Evolutionary conservation across 2,329 filamentous ascomycete species (phyloP).

Genomic region (Neofusicoccum sp.): DNA sequence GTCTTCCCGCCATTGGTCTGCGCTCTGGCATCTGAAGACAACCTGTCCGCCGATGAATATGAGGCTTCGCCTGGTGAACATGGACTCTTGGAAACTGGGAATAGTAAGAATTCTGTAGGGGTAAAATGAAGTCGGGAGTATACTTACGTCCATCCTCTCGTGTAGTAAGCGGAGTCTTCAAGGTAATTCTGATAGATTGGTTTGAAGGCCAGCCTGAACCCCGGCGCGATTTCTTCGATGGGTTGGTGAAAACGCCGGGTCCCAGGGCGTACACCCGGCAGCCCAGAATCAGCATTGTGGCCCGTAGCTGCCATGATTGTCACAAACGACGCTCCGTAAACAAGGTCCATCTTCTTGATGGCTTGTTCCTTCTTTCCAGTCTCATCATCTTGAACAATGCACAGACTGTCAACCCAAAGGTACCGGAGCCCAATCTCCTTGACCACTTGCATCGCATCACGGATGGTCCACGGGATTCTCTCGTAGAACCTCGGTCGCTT

Average conservation of each 20-base stretch:
- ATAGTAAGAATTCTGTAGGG: too few relatives aligned
- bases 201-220: too few relatives aligned
- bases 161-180: neutral
- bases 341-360: neutral
- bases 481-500: neutral
- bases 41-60: neutral
- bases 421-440: constrained; percentile 12
- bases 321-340: neutral
- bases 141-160: neutral
- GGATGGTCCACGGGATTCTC: constrained; percentile 3
- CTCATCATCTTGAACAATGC: constrained; percentile 24
- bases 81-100: neutral
- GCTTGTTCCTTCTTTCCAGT: neutral
- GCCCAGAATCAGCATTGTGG: neutral
- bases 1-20: too few relatives aligned
- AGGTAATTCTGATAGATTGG: neutral
- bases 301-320: neutral
- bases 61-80: neutral
- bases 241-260: neutral
- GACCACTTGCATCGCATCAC: constrained; percentile 22
- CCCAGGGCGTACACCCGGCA: neutral
- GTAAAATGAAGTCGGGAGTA: too few relatives aligned
- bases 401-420: constrained; percentile 25
- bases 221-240: neutral
- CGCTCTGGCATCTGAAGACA: too few relatives aligned